A percentile compares a stretch with the other conserved stretches of the same genome.
Evolutionary conservation across 2,329 filamentous ascomycete species (phyloP).

Genomic region (Alternaria tenuissima): DNA sequence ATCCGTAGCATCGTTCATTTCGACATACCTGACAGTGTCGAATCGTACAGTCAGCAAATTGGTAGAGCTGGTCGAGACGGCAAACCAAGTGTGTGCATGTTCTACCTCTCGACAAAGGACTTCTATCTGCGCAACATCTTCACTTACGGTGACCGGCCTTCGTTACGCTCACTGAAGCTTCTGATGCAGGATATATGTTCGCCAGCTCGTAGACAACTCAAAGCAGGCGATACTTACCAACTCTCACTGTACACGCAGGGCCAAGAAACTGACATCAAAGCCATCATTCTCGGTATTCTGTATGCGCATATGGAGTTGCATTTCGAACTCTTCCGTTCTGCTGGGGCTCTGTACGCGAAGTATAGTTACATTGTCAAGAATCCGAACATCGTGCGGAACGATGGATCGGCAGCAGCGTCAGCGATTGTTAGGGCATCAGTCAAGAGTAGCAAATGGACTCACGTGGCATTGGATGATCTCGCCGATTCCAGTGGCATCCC

Average conservation of each 20-base stretch:
- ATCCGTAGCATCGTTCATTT: conserved; percentile 96
- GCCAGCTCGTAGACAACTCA: conserved; percentile 35
- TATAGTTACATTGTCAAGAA: conserved; percentile 60
- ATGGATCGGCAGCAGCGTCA: conserved; percentile 54
- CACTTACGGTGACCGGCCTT: conserved; percentile 67
- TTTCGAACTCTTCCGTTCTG: conserved; percentile 63
- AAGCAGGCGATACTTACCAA: conserved; percentile 57
- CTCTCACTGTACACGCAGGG: conserved; percentile 57
- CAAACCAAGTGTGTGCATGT: conserved; percentile 67
- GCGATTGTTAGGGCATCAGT: conserved; percentile 56
- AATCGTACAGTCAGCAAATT: conserved; percentile 98
- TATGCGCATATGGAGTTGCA: conserved; percentile 69
- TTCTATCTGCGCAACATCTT: conserved; percentile 68
- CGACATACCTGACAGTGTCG: conserved; percentile 88
- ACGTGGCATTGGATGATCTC: conserved; percentile 60
- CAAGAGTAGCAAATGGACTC: conserved; percentile 54
- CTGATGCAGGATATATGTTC: conserved; percentile 64
- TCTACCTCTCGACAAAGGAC: conserved; percentile 66
- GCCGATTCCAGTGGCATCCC: conserved; percentile 43
- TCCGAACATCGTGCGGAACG: conserved; percentile 39
- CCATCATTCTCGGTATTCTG: conserved; percentile 61
- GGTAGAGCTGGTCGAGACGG: conserved; percentile 92
- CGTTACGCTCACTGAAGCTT: conserved; percentile 56
- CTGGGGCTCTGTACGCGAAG: conserved; percentile 64
- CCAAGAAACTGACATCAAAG: conserved; percentile 63